Evolutionary conservation across 306 rosid genomes (phyloP).

Genomic region (Dryas octopetala): DNA sequence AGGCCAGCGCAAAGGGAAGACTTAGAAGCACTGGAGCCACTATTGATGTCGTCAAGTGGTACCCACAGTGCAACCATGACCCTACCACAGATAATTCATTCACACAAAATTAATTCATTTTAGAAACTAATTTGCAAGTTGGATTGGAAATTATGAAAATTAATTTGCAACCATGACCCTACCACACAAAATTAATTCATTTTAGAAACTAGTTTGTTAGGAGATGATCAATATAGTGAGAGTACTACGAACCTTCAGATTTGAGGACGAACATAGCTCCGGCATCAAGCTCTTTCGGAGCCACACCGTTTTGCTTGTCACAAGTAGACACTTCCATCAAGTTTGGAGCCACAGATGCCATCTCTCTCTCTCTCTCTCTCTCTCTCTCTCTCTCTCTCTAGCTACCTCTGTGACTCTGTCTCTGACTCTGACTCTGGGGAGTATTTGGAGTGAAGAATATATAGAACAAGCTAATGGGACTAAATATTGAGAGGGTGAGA

Average conservation of each 20-base stretch:
- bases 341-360: constrained; percentile 38
- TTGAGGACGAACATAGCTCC: constrained; percentile 80
- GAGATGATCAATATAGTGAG: background rate
- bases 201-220: no score
- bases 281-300: constrained; percentile 56
- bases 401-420: no score
- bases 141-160: no score
- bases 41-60: constrained; percentile 80
- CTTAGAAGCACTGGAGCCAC: constrained; percentile 65
- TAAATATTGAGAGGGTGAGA: no score
- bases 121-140: no score
- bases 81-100: constrained; percentile 28
- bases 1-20: constrained; percentile 58
- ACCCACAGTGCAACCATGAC: constrained; percentile 87
- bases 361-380: background rate
- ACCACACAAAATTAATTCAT: background rate
- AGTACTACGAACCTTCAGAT: constrained; percentile 49
- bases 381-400: background rate
- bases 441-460: no score
- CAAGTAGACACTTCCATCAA: constrained; percentile 28
- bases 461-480: no score
- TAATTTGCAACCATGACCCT: constrained; percentile 73
- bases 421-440: no score
- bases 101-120: background rate
- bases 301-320: constrained; percentile 46